Base-by-base conservation (phyloP, 2,329 filamentous ascomycete genomes). In the Blastomyces parvus region DNA sequence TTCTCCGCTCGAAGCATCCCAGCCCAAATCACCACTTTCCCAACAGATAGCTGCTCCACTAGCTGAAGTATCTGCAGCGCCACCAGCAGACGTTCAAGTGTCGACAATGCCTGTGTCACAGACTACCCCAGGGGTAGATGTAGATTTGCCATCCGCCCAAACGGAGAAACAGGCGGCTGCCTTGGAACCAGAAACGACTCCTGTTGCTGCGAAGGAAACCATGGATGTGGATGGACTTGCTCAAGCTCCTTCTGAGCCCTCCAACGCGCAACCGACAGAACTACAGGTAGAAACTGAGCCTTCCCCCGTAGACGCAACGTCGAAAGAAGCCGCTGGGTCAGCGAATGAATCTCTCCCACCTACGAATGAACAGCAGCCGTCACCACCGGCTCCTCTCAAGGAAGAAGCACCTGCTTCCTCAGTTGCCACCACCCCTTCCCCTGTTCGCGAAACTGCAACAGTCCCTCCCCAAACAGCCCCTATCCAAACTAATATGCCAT, bases 1-100 rank as follows among this genome's bases (percentile, higher is more conserved):
- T 59, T 33, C 68, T 42, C 66, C 72, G n/a, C 19, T 22, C 30
- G 40, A 50, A 33, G 63, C 69, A 7, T 71, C 73, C 6, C 68
- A 71, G 46, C 71, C 73, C 6, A 74, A 74, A 63, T 72, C 72
- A 7, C 70, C 70, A 19, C 33, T 22, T 33, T 64, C 66, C 13
- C 64, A 64, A 42, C 63, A 56, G 40, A 36, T 40, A 38, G n/a
- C 33, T 44, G n/a, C 19, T 11, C 48, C 55, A 5, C 19, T 30
- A 40, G 22, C 36, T 7, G 44, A 22, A 42, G 30, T 38, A 36
- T 11, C 33, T 44, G n/a, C 60, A 25, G 30, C 11, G 4, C 36
- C 44, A 4, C n/a, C 42, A 30, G 22, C 50, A 11, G 46, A 14
- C 30, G 30, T 19, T 11, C 56, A 19, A 40, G 36, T 53, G 4